These are phyloP conservation scores for Cystofilobasidium capitatum DNA, from an alignment of 768 basidiomycete species.

Conservation along the genomic window DNA sequence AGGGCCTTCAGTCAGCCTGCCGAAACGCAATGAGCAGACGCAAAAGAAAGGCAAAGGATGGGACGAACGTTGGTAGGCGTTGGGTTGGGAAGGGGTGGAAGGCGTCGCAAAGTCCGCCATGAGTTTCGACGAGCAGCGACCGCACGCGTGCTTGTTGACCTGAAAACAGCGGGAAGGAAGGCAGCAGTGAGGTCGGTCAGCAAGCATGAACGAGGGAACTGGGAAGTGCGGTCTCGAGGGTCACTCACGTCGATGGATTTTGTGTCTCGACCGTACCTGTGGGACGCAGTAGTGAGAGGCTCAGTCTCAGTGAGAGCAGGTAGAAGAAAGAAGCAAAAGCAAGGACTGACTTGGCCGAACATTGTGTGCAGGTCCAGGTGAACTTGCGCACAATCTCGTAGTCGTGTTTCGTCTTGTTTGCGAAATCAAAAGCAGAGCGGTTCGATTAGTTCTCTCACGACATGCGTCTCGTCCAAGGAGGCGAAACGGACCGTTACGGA, in stretches of 20 bases:
- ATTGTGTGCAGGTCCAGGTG: constrained; percentile 16
- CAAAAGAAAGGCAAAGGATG: not conserved
- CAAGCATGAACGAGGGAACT: not conserved
- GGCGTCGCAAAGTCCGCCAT: not conserved
- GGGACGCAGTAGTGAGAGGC: too few relatives aligned
- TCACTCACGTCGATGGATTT: constrained; percentile 22
- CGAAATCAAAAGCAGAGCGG: too few relatives aligned
- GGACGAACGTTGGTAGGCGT: constrained; percentile 17
- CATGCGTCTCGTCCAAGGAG: not conserved
- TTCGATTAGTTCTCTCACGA: not conserved
- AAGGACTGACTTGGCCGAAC: constrained; percentile 13
- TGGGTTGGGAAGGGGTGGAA: constrained; percentile 20
- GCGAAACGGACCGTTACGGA: constrained; percentile 11
- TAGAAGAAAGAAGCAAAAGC: not conserved
- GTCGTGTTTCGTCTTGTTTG: constrained; percentile 20
- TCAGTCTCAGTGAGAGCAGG: not conserved
- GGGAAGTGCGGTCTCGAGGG: constrained; percentile 6
- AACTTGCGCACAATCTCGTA: constrained; percentile 25
- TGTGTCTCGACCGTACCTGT: constrained; percentile 23
- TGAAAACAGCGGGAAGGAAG: not conserved
- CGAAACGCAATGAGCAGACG: not conserved
- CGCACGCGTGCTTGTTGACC: not conserved
- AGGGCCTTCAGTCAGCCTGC: not conserved
- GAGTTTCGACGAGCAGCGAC: not conserved
- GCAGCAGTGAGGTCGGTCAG: not conserved